Percentiles rank a stretch among this genome's conserved stretches.
Conservation (phyloP, 306 rosid species). For the Herpetospermum pedunculosum region DNA sequence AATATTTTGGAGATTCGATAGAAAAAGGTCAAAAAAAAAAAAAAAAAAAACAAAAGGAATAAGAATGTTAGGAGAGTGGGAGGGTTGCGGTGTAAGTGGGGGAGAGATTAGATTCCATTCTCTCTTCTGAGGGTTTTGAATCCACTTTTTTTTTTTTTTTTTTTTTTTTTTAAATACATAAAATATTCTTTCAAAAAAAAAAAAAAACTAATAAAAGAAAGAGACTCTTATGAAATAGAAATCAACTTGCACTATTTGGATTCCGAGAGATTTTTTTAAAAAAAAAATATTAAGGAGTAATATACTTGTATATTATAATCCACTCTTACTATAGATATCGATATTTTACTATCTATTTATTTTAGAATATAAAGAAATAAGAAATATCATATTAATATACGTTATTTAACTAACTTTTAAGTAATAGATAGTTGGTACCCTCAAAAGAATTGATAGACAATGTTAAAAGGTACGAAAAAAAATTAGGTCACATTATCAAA, state of each 20-base stretch:
- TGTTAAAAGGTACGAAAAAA: neutral
- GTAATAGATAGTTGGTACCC: no score
- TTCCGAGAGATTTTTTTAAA: no score
- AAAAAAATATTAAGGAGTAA: no score
- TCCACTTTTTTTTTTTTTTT: slow-evolving; percentile 17
- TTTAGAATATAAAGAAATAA: no score
- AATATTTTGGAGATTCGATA: neutral
- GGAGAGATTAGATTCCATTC: slow-evolving; percentile 63
- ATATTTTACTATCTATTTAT: no score
- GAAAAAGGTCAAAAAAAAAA: neutral
- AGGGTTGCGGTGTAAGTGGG: slow-evolving; percentile 15
- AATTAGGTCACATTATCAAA: neutral
- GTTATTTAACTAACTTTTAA: no score
- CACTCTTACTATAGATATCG: no score
- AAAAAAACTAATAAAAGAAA: no score
- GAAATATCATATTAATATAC: no score
- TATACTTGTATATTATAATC: no score
- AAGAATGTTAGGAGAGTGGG: neutral
- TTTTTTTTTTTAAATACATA: neutral
- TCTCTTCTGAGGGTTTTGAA: slow-evolving; percentile 36
- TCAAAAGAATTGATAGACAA: neutral
- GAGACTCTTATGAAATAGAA: neutral
- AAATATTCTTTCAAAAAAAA: no score
- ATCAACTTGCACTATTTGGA: neutral
- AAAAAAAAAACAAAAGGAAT: neutral